Percentiles rank a stretch among this genome's conserved stretches.
Conservation (phyloP, 441 rosid genomes). For the Pelargonium australe region DNA sequence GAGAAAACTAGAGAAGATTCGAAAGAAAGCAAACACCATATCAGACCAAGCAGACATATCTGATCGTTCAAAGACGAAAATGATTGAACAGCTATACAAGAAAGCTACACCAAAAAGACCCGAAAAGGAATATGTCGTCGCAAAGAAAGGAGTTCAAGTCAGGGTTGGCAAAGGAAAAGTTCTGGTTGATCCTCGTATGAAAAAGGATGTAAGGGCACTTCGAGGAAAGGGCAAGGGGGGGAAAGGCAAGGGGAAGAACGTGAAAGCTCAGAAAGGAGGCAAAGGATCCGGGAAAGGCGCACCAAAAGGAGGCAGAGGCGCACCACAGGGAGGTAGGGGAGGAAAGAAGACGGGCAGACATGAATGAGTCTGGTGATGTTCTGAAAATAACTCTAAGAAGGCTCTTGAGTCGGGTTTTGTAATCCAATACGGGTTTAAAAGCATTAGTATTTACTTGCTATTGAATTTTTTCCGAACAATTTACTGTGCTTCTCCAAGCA, state of each 20-base stretch:
- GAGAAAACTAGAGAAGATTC: constrained; percentile 44
- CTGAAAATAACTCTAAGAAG: no score
- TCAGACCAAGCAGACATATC: constrained; percentile 69
- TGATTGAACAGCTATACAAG: constrained; percentile 81
- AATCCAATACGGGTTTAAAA: no score
- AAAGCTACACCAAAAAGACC: constrained; percentile 69
- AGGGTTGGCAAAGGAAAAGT: constrained; percentile 84
- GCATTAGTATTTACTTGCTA: no score
- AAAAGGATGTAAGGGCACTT: constrained; percentile 51
- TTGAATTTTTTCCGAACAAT: no score
- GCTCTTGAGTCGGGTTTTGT: no score
- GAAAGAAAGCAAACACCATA: constrained; percentile 81
- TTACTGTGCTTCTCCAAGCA: no score
- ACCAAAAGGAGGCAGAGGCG: constrained; percentile 21
- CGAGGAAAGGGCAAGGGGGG: constrained; percentile 49
- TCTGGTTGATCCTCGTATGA: constrained; percentile 81
- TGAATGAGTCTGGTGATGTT: neutral
- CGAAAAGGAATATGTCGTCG: constrained; percentile 71
- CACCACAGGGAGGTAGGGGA: constrained; percentile 22
- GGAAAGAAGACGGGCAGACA: constrained; percentile 19
- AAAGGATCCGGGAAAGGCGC: constrained; percentile 32
- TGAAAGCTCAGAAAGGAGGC: constrained; percentile 30
- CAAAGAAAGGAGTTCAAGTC: constrained; percentile 86
- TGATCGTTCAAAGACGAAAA: constrained; percentile 72
- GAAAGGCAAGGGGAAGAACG: constrained; percentile 47